phyloP scores from a whole-genome alignment of 306 rosid species.

The Cyamopsis tetragonoloba region DNA sequence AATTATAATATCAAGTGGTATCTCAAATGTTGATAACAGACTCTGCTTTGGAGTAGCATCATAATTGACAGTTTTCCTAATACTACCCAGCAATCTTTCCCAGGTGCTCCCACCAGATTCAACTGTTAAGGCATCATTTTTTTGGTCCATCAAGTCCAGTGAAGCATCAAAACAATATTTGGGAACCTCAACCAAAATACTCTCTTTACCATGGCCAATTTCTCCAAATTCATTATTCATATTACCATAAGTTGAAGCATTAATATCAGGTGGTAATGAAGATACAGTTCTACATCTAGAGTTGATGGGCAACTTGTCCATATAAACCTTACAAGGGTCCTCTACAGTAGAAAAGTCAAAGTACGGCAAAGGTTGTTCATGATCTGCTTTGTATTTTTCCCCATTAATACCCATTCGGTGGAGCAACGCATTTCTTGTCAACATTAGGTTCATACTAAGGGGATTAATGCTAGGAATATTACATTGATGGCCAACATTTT shows the following conservation, averaged over 20 bases:
- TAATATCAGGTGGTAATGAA: conserved; percentile 30
- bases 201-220: conserved; percentile 28
- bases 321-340: conserved; percentile 68
- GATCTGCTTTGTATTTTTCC: conserved; percentile 33
- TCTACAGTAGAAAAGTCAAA: conserved; percentile 70
- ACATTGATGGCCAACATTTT: conserved; percentile 33
- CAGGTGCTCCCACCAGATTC: conserved; percentile 85
- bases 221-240: conserved; percentile 34
- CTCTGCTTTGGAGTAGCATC: conserved; percentile 38
- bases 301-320: conserved; percentile 37
- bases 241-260: conserved; percentile 28
- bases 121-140: conserved; percentile 26
- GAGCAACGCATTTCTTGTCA: conserved; percentile 51
- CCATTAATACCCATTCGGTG: conserved; percentile 37
- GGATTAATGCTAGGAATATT: conserved; percentile 61
- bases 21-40: conserved; percentile 46
- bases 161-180: conserved; percentile 30
- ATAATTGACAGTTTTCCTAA: conserved; percentile 27
- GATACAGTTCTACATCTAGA: conserved; percentile 22
- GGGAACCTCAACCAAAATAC: conserved; percentile 35
- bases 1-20: conserved; percentile 82
- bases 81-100: conserved; percentile 71
- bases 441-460: conserved; percentile 73
- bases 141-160: conserved; percentile 31
- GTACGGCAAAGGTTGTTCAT: conserved; percentile 43